phyloP scores from a whole-genome alignment of 306 rosid genomes.

The Pterocarpus santalinus region DNA sequence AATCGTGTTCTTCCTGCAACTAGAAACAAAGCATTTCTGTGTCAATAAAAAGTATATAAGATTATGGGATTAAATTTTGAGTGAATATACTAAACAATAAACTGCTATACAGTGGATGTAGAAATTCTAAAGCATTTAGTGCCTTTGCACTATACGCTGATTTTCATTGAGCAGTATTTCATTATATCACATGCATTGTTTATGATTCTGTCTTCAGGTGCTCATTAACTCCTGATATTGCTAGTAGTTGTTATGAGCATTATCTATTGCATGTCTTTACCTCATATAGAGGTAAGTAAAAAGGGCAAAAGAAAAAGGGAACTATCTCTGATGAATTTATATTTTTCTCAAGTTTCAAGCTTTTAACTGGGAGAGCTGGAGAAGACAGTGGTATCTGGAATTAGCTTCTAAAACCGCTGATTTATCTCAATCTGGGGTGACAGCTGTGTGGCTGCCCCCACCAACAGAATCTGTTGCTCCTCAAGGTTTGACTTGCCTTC shows the following conservation, averaged over 20 bases:
- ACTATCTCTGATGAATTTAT: constrained; percentile 45
- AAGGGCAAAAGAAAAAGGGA: constrained; percentile 16
- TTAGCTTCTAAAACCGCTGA: constrained; percentile 71
- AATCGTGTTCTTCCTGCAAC: not conserved
- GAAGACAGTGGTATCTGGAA: constrained; percentile 79
- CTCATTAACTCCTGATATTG: constrained; percentile 39
- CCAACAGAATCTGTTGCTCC: constrained; percentile 81
- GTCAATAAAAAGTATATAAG: not conserved
- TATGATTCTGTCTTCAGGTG: constrained; percentile 25
- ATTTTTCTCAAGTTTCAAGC: constrained; percentile 69
- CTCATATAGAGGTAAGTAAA: not conserved
- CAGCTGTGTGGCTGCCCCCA: constrained; percentile 84
- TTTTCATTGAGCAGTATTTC: constrained; percentile 24
- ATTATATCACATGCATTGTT: constrained; percentile 1
- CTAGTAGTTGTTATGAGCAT: constrained; percentile 32
- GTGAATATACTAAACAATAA: no score
- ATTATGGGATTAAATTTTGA: not conserved
- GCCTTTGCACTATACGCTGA: not conserved
- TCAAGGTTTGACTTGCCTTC: constrained; percentile 58
- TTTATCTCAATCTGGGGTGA: constrained; percentile 75
- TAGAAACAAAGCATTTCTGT: not conserved
- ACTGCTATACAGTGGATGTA: not conserved
- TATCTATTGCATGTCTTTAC: constrained; percentile 34
- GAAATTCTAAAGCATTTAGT: constrained; percentile 13
- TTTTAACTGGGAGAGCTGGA: constrained; percentile 93